phyloP scores from a whole-genome alignment of 352 stramenopile species.

The Aphanomyces invadans region DNA sequence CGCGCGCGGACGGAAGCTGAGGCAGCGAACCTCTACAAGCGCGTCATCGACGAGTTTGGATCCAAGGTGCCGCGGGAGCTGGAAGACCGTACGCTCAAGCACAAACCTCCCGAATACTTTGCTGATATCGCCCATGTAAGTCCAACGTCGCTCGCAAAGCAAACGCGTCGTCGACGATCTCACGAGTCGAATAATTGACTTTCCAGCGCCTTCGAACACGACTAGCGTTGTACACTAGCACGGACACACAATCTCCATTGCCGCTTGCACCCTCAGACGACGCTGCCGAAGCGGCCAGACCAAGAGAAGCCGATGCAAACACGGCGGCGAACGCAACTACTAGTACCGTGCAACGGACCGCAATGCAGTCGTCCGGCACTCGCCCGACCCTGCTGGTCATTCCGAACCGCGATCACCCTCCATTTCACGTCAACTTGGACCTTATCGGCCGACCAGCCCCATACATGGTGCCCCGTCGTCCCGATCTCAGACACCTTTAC shows the following conservation, averaged over 20 bases:
- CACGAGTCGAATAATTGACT: no score
- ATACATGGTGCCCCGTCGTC: background rate
- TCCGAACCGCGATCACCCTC: background rate
- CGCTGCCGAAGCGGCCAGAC: no score
- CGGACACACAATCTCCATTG: background rate
- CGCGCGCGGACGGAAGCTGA: background rate
- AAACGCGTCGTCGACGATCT: no score
- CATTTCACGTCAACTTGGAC: background rate
- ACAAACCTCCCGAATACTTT: background rate
- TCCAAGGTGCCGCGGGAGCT: background rate
- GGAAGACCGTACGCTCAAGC: background rate
- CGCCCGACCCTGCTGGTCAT: background rate
- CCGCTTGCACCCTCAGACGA: no score
- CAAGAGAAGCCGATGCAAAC: no score
- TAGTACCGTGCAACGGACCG: background rate
- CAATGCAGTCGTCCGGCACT: background rate
- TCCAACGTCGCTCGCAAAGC: no score
- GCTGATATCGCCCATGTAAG: background rate
- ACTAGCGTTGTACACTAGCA: background rate
- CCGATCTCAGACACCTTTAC: no score
- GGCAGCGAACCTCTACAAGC: background rate
- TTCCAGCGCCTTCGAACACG: background rate
- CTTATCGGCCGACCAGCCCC: background rate
- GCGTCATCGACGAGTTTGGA: background rate
- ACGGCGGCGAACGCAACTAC: no score